Base-by-base conservation (phyloP, 139 green algal species). In the Chlamydomonas schloesseri region DNA sequence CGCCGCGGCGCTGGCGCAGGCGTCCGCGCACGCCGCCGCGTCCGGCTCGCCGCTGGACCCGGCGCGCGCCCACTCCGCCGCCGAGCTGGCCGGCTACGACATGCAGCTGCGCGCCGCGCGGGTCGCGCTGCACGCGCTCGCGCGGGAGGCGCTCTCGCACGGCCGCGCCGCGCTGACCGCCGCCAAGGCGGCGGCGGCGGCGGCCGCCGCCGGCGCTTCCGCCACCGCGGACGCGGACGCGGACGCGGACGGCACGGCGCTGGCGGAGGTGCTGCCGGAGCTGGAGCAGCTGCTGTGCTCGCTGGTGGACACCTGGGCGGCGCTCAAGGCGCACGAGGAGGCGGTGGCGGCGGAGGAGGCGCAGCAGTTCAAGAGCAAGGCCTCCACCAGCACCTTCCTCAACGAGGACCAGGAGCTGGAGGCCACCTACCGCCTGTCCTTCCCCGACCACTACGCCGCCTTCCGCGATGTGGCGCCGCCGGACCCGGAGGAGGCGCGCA, bases 351-450 rank as follows among this genome's bases (percentile, higher is more conserved):
- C 88, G 37, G 93, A 96, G 84, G 94, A 96, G 77, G 94, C 91
- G 1, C 89, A 96, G 84, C 60, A 96, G 81, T 98, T 96, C 90
- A 97, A 95, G 89, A 93, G 70, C 88, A 98, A 97, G 91, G 71
- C 79, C 0, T 89, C 88, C 46, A 90, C 36, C 50, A 80, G 77
- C 0, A 84, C 71, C 73, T 88, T 95, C 60, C n/a, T 90, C n/a
- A 96, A 83, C 10, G 94, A 96, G 37, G 95, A 97, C 92, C 89
- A 96, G 82, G 95, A 96, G 74, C 91, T 93, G 33, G 95, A 97
- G 83, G 88, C 73, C 14, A 91, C 92, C 60, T 98, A 95, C 90
- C 84, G 93, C 70, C 47, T 42, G 4, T 42, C 77, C 29, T 97
- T 95, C 82, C 96, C 95, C 4, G 92, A 98, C 82, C 91, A 95